Percentiles rank a stretch among this genome's conserved stretches.
These are phyloP conservation scores for Bolboschoenus planiculmis DNA, from an alignment of 176 grass and related monocot species.

Conservation along the genomic window DNA sequence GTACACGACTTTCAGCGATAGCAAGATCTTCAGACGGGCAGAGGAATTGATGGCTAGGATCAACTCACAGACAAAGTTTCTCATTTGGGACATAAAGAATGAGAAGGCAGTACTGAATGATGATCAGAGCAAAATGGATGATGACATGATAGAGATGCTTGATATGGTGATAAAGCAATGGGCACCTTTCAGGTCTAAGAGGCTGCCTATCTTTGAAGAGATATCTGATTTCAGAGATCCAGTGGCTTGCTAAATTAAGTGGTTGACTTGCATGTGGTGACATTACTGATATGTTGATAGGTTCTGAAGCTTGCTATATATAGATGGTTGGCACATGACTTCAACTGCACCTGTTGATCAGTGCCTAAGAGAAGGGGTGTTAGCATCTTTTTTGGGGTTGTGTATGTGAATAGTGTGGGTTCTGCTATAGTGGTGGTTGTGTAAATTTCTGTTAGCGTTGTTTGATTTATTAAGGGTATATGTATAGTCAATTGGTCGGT, in stretches of 20 bases:
- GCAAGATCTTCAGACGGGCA: constrained; percentile 48
- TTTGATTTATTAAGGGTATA: neutral
- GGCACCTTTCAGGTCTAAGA: constrained; percentile 44
- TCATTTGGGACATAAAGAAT: neutral
- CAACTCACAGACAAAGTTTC: neutral
- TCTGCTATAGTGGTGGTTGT: neutral
- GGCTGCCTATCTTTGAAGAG: constrained; percentile 81
- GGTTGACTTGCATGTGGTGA: neutral
- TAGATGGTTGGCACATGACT: neutral
- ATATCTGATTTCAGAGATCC: constrained; percentile 47
- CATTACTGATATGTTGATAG: neutral
- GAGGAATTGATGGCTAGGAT: constrained; percentile 45
- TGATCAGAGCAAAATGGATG: constrained; percentile 17
- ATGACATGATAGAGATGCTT: constrained; percentile 48
- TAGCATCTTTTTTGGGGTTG: neutral
- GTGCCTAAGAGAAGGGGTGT: neutral
- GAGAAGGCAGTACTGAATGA: constrained; percentile 15
- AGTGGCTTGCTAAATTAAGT: constrained; percentile 43
- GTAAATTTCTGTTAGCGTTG: neutral
- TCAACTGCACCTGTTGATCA: neutral
- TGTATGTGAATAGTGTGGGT: constrained; percentile 3
- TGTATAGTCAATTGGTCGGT: neutral
- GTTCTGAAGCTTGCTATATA: neutral
- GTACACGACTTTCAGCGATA: constrained; percentile 24
- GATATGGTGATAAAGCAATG: constrained; percentile 40